A percentile compares a stretch with the other conserved stretches of the same genome.
These are phyloP conservation scores for Cucurbita argyrosperma DNA, from an alignment of 306 rosid species.

Conservation along the genomic window DNA sequence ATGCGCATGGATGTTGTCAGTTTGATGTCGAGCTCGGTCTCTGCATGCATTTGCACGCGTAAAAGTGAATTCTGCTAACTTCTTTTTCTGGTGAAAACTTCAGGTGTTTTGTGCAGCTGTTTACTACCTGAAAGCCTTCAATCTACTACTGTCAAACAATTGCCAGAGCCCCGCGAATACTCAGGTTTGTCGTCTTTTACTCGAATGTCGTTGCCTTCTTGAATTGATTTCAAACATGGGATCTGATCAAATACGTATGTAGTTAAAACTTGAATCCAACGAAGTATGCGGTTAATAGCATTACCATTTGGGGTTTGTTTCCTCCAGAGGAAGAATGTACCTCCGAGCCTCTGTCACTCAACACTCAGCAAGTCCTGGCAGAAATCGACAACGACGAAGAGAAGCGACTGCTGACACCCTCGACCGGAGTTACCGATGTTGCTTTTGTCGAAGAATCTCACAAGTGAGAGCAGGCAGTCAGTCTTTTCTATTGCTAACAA, in stretches of 20 bases:
- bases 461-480: slow-evolving; percentile 8
- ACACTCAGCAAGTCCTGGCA: slow-evolving; percentile 28
- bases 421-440: slow-evolving; percentile 29
- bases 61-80: not conserved
- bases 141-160: slow-evolving; percentile 60
- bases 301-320: slow-evolving; percentile 13
- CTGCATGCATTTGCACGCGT: not conserved
- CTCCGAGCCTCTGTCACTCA: slow-evolving; percentile 33
- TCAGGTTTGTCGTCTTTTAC: slow-evolving; percentile 40
- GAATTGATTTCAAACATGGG: not conserved
- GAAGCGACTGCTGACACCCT: slow-evolving; percentile 36
- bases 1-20: not conserved
- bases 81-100: slow-evolving; percentile 18
- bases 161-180: slow-evolving; percentile 58
- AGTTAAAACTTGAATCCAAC: slow-evolving; percentile 6
- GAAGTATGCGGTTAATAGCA: slow-evolving; percentile 4
- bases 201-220: not conserved
- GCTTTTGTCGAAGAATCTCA: slow-evolving; percentile 43
- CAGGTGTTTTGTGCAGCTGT: slow-evolving; percentile 89
- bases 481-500: not conserved
- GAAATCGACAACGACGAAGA: slow-evolving; percentile 53
- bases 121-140: slow-evolving; percentile 91
- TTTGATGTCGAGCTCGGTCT: not conserved
- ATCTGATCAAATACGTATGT: slow-evolving; percentile 4
- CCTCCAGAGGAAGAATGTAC: slow-evolving; percentile 49